Evolutionary conservation across 2,329 filamentous ascomycete species (phyloP), one percentile per base, ranked within the genome.

Genomic region (Verticillium klebahnii): DNA sequence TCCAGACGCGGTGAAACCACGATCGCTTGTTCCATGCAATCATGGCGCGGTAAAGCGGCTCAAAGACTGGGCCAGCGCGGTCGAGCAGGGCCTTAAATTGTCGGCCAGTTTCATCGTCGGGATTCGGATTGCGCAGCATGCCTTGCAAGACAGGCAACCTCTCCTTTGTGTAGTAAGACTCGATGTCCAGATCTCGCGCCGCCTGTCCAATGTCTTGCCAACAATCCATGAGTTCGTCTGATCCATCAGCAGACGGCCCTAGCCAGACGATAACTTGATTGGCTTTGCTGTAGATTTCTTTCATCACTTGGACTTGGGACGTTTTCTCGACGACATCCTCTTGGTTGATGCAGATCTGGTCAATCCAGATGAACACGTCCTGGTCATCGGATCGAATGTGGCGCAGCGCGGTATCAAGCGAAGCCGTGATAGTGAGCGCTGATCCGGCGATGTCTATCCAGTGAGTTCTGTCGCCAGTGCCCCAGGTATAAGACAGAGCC

Each of bases 331-430:
- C 63, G 17, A 72, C 65, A 55, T 77, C 71, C 3, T 69, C 68
- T 62, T 78, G 76, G 61, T 78, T 76, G 61, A 78, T 77, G 65
- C 76, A 78, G 52, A 78, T 67, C 65, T 77, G 75, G 40, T 78
- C 76, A 3, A 76, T 72, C 75, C 75, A 78, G 7, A 78, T 66
- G 34, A 50, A 61, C n/a, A 65, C 50, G 36, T 32, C 25, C 39
- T 58, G 58, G 14, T 57, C 37, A n/a, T 45, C 23, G 15, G 25
- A 39, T 14, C 63, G 57, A 29, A 66, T 23, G 12, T 65, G 58
- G 4, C 58, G 61, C 25, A 66, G 58, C 3, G 61, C 61, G 19
- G 56, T 50, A 39, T 63, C 63, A 17, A 66, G 63, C 6, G 64
- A 64, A 19, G 59, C 29, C 45, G 64, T 65, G 60, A 65, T 60